Evolutionary conservation across 2,329 filamentous ascomycete genomes (phyloP).

Genomic region (Bipolaris cookei): DNA sequence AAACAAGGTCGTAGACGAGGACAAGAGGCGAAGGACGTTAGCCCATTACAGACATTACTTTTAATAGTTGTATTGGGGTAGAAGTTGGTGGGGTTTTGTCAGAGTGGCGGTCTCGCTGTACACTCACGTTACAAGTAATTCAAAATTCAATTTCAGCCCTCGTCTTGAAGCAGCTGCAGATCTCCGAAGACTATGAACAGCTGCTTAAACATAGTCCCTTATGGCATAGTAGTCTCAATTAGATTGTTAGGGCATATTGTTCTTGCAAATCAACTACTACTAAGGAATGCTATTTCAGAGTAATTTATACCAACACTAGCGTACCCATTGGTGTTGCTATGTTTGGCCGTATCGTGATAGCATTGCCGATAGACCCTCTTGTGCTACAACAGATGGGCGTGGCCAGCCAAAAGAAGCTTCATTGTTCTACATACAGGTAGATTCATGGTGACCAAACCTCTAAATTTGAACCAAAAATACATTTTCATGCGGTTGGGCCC

Average conservation of each 20-base stretch:
- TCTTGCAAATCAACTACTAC: constrained; percentile 26
- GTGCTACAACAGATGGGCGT: constrained; percentile 15
- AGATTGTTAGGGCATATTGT: constrained; percentile 26
- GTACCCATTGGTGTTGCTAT: constrained; percentile 13
- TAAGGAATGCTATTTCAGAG: constrained; percentile 19
- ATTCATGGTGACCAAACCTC: too few relatives aligned
- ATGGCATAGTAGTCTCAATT: constrained; percentile 43
- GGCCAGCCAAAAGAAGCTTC: constrained; percentile 15
- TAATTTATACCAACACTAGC: constrained; percentile 4
- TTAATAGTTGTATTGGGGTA: too few relatives aligned
- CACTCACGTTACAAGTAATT: too few relatives aligned
- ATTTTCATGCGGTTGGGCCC: too few relatives aligned
- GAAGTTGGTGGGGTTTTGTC: too few relatives aligned
- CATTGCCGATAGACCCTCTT: constrained; percentile 8
- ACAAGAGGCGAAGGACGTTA: too few relatives aligned
- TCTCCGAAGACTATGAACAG: too few relatives aligned
- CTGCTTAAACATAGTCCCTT: constrained; percentile 47
- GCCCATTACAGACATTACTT: too few relatives aligned
- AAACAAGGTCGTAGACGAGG: too few relatives aligned
- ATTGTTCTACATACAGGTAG: not conserved
- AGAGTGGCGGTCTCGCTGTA: too few relatives aligned
- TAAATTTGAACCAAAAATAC: too few relatives aligned
- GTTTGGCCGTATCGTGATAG: constrained; percentile 4
- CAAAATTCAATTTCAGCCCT: constrained; percentile 9
- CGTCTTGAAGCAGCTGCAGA: too few relatives aligned